These are phyloP conservation scores for Dalbergia oliveri DNA, from an alignment of 306 rosid genomes.

Conservation along the genomic window DNA sequence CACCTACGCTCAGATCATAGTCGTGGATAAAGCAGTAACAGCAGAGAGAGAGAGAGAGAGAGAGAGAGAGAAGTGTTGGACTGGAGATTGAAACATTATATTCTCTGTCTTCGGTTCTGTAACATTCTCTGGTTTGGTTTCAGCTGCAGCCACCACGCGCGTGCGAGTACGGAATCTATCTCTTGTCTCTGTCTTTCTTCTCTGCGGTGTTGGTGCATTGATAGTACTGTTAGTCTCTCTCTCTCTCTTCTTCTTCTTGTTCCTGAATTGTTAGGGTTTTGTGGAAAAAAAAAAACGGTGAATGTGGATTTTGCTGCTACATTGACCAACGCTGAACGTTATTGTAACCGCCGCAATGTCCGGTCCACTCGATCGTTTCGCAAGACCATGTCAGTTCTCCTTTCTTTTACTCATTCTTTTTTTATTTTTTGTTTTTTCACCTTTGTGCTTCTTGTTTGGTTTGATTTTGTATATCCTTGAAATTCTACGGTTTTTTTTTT, in stretches of 20 bases:
- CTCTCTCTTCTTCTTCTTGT: background rate
- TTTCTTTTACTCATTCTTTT: background rate
- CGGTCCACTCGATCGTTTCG: slow-evolving; percentile 79
- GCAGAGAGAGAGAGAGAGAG: background rate
- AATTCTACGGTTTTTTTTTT: slow-evolving; percentile 40
- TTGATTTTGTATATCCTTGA: background rate
- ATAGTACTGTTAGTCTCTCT: background rate
- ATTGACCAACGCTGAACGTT: slow-evolving; percentile 33
- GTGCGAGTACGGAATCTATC: background rate
- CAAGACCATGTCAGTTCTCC: slow-evolving; percentile 76
- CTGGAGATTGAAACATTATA: slow-evolving; percentile 18
- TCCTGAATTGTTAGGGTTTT: slow-evolving; percentile 51
- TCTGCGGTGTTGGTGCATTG: background rate
- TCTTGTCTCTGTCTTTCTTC: background rate
- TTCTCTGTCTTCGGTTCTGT: slow-evolving; percentile 41
- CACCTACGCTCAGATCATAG: background rate
- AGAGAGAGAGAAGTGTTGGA: slow-evolving; percentile 40
- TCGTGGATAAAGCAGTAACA: background rate
- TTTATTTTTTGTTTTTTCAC: background rate
- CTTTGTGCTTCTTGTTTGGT: background rate
- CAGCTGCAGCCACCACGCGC: background rate
- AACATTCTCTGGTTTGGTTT: slow-evolving; percentile 44
- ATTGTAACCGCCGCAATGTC: slow-evolving; percentile 56
- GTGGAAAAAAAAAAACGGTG: slow-evolving; percentile 8
- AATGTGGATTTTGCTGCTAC: slow-evolving; percentile 43